These are phyloP conservation scores for Knoxdaviesia proteae DNA, from an alignment of 2,329 filamentous ascomycete species.

Conservation along the genomic window DNA sequence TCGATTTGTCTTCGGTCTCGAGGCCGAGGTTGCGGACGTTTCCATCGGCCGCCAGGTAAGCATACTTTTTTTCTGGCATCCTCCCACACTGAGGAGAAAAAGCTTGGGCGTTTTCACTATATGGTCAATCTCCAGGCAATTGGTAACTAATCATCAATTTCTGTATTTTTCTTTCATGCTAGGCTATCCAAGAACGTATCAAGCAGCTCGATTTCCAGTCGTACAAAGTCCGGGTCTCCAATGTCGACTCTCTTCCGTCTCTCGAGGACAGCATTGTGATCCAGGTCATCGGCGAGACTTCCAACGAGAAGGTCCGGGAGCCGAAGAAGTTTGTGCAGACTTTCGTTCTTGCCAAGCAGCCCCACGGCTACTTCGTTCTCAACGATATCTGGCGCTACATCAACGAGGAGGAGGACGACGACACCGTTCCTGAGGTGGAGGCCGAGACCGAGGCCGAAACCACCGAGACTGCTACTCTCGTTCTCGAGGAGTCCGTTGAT, in stretches of 20 bases:
- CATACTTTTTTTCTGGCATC: background rate
- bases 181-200: constrained; percentile 91
- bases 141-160: background rate
- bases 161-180: background rate
- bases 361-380: constrained; percentile 91
- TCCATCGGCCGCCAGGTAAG: constrained; percentile 67
- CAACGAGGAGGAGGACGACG: constrained; percentile 61
- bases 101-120: background rate
- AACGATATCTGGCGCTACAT: constrained; percentile 97
- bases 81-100: too few relatives aligned
- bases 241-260: constrained; percentile 90
- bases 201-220: constrained; percentile 85
- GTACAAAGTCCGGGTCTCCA: constrained; percentile 94
- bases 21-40: constrained; percentile 74
- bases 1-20: constrained; percentile 79
- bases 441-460: constrained; percentile 15
- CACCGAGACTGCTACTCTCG: constrained; percentile 20
- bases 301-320: constrained; percentile 78
- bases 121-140: background rate
- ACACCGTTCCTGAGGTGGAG: constrained; percentile 26
- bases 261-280: constrained; percentile 86
- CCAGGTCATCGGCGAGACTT: constrained; percentile 94
- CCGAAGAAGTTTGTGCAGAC: constrained; percentile 96
- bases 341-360: constrained; percentile 89
- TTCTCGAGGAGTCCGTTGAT: constrained; percentile 32